Conservation (phyloP, 1,284 basidiomycete species). For the Tilletiaria anomala region DNA sequence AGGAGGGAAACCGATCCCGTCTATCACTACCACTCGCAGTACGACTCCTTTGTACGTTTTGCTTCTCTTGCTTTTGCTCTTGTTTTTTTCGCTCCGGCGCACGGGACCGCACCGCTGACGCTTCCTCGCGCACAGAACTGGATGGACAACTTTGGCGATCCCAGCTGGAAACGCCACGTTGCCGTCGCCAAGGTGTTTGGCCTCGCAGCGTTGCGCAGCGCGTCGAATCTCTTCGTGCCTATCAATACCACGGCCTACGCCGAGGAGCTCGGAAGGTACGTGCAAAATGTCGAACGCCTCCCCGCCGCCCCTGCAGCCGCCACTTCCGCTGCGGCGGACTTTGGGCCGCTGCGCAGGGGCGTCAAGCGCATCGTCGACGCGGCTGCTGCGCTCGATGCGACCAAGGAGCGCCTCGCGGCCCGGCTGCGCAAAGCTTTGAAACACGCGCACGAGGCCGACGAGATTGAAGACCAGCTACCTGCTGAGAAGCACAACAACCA, state of each 20-base stretch:
- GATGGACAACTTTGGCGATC: conserved; percentile 62
- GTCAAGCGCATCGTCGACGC: no score
- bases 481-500: no score
- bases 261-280: conserved; percentile 12
- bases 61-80: no score
- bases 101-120: no score
- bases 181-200: conserved; percentile 49
- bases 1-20: conserved; percentile 46
- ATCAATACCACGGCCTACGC: conserved; percentile 53
- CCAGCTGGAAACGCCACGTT: conserved; percentile 58
- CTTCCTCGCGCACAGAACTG: no score
- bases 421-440: no score
- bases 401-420: no score
- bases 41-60: conserved; percentile 61
- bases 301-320: background rate
- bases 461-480: no score
- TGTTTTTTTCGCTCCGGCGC: no score
- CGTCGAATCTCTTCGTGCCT: conserved; percentile 51
- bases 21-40: conserved; percentile 60
- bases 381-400: no score
- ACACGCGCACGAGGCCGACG: no score
- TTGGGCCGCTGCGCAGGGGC: conserved; percentile 5
- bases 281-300: conserved; percentile 12
- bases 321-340: conserved; percentile 1
- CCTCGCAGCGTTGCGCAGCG: conserved; percentile 48